Base-by-base conservation (phyloP, 2,329 filamentous ascomycete genomes). In the Penicillium sp. region DNA sequence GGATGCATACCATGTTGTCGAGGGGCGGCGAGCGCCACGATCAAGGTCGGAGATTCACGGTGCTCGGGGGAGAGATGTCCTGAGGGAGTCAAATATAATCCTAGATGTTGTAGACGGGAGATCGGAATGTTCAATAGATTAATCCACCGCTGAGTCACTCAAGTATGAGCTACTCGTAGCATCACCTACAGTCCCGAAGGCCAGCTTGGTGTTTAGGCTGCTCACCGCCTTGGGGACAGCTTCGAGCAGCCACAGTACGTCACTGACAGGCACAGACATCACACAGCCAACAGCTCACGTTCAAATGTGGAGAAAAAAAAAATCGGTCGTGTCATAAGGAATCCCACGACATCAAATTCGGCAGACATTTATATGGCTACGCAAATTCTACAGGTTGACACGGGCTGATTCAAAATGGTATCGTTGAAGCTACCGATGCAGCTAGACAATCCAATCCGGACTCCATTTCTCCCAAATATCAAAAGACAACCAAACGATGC, bases 191-290 rank as follows among this genome's bases (percentile, higher is more conserved):
- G 38, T 51, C 52, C 37, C 59, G 28, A 57, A 72, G 69, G 71
- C 69, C 72, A 74, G 70, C 52, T 71, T 73, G 66, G 71, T 71
- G 68, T 73, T 70, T 67, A 54, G 59, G 65, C 63, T 55, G 49
- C 69, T 76, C 69, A 76, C 74, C 73, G 74, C 74, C 72, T 75
- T 66, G 57, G 37, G 49, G 35, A 53, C 17, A 28, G 34, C 49
- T 39, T 39, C 17, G 15, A 39, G 45, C 45, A 35, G 28, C 5
- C 45, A 20, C 1, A 8, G 45, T 48, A 35, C 45, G 45, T 49
- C 45, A 49, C 43, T 25, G 43, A 47, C 43, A 47, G 43, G 22
- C 28, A 47, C 43, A 47, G 3, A n/a, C 14, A 28, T 12, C 22
- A 28, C 6, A 5, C 42, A 45, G 42, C 42, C 22, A 15, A 43